These are phyloP conservation scores for Escallonia rubra DNA, from an alignment of 129 eudicot genomes.

Conservation along the genomic window DNA sequence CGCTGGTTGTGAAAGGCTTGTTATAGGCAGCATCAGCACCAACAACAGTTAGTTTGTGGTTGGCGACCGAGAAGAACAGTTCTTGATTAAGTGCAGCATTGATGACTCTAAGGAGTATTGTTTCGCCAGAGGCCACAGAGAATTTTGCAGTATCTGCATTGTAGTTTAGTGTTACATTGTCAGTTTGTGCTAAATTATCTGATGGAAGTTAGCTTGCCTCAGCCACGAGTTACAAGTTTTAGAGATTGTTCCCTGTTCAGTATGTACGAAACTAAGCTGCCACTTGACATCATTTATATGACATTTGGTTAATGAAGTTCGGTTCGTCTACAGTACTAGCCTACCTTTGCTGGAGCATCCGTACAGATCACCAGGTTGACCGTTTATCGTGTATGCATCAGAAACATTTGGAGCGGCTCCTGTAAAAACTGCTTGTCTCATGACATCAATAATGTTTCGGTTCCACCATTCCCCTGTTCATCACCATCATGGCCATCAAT, in stretches of 20 bases:
- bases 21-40: slow-evolving; percentile 48
- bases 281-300: too few relatives aligned
- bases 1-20: slow-evolving; percentile 44
- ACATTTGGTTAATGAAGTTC: too few relatives aligned
- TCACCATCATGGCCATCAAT: not conserved
- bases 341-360: slow-evolving; percentile 58
- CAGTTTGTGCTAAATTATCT: too few relatives aligned
- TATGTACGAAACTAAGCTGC: too few relatives aligned
- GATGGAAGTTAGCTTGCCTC: too few relatives aligned
- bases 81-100: slow-evolving; percentile 64
- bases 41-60: slow-evolving; percentile 56
- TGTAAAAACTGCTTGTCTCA: slow-evolving; percentile 37
- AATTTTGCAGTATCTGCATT: slow-evolving; percentile 41
- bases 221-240: too few relatives aligned
- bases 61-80: slow-evolving; percentile 54
- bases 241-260: too few relatives aligned
- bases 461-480: slow-evolving; percentile 84
- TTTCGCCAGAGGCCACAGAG: slow-evolving; percentile 40
- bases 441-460: slow-evolving; percentile 35
- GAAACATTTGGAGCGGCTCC: slow-evolving; percentile 82
- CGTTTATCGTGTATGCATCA: slow-evolving; percentile 69
- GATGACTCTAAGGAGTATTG: slow-evolving; percentile 50
- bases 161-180: not conserved
- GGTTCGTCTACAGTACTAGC: not conserved
- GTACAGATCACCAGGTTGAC: slow-evolving; percentile 72